A percentile compares a stretch with the other conserved stretches of the same genome.
phyloP scores from a whole-genome alignment of 768 basidiomycete species.

The Holtermannia corniformis region DNA sequence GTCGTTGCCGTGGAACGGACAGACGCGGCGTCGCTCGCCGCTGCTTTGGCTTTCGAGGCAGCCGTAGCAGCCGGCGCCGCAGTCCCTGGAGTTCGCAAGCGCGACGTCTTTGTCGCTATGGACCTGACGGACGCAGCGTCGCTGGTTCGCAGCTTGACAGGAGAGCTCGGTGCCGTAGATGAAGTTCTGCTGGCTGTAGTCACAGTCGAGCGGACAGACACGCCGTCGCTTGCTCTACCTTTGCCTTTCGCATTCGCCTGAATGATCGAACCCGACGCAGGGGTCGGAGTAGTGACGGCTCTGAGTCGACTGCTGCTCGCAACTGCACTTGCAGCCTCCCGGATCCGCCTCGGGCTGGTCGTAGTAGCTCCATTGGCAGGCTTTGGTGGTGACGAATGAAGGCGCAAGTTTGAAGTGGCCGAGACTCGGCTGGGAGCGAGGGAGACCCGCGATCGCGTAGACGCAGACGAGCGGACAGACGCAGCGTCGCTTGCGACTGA shows the following conservation, averaged over 20 bases:
- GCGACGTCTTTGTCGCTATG: neutral
- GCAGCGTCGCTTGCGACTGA: neutral
- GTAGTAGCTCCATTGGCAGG: neutral
- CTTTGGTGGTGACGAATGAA: neutral
- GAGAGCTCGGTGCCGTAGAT: neutral
- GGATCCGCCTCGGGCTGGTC: neutral
- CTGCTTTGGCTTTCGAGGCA: neutral
- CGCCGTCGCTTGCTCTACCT: neutral
- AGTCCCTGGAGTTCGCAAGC: neutral
- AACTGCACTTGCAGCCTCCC: neutral
- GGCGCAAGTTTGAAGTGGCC: neutral
- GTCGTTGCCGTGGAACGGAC: neutral
- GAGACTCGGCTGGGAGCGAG: neutral
- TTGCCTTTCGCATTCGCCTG: neutral
- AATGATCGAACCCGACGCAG: neutral
- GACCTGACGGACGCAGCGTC: too few relatives aligned
- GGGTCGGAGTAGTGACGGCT: neutral
- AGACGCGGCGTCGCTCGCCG: too few relatives aligned
- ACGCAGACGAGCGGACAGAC: neutral
- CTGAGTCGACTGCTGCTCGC: neutral
- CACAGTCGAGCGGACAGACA: neutral
- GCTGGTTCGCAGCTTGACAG: too few relatives aligned
- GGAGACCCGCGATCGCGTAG: neutral
- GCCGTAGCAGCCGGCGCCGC: neutral
- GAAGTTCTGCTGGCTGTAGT: too few relatives aligned